phyloP scores from a whole-genome alignment of 2,329 filamentous ascomycete species.

The Parasarocladium wereldwijsianum region DNA sequence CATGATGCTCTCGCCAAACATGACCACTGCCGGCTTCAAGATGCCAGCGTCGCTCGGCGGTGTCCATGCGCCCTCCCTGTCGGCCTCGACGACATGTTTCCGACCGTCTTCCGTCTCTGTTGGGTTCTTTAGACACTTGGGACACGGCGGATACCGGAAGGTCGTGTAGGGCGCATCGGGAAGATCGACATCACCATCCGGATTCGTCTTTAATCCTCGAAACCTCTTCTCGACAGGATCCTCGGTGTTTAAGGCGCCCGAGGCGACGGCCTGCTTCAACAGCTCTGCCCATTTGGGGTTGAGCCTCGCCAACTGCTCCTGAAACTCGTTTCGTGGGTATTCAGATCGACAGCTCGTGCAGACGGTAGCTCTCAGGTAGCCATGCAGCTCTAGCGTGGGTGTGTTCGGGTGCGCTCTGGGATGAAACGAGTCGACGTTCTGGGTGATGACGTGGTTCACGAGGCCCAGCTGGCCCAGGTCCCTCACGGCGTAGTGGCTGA shows the following conservation, averaged over 20 bases:
- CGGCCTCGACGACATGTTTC: constrained; percentile 48
- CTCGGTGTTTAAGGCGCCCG: constrained; percentile 65
- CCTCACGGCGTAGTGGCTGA: constrained; percentile 62
- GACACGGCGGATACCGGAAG: constrained; percentile 85
- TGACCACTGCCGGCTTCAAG: constrained; percentile 82
- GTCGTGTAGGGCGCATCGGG: constrained; percentile 76
- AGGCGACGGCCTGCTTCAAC: constrained; percentile 53
- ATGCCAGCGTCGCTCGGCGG: constrained; percentile 56
- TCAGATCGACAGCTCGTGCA: constrained; percentile 68
- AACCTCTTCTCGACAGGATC: constrained; percentile 53
- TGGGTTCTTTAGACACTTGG: constrained; percentile 55
- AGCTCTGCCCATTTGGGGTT: constrained; percentile 82
- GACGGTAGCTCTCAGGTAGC: constrained; percentile 67
- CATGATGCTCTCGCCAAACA: constrained; percentile 88
- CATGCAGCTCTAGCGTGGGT: constrained; percentile 75
- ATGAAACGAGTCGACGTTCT: constrained; percentile 97
- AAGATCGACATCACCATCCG: constrained; percentile 87
- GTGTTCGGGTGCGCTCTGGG: constrained; percentile 57
- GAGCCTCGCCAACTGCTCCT: constrained; percentile 56
- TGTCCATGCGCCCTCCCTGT: constrained; percentile 68
- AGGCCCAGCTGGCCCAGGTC: constrained; percentile 58
- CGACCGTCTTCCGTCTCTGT: constrained; percentile 39
- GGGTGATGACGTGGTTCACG: constrained; percentile 68
- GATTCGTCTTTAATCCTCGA: constrained; percentile 68
- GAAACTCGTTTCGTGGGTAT: constrained; percentile 59